phyloP scores from a whole-genome alignment of 83 land plant genomes.

The Picea abies region DNA sequence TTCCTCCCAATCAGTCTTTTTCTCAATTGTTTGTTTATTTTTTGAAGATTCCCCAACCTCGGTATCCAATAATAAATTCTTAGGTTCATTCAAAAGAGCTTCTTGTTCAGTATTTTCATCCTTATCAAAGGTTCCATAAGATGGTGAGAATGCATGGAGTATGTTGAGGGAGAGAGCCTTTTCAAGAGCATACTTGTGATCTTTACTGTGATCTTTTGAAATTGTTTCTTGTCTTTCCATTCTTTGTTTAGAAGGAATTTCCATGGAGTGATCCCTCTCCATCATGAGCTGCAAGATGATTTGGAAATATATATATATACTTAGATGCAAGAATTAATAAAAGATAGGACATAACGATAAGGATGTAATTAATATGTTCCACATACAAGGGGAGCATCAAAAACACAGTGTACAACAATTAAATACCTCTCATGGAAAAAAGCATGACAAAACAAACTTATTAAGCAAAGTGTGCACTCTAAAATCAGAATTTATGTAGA shows the following conservation, averaged over 20 bases:
- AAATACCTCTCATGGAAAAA: too few species aligned
- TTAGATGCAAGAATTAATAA: conserved; percentile 10
- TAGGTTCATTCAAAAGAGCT: background rate
- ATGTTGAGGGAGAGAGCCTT: conserved; percentile 8
- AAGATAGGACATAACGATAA: too few species aligned
- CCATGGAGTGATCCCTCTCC: background rate
- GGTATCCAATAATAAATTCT: background rate
- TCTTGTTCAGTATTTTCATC: background rate
- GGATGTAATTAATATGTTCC: background rate
- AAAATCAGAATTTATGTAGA: too few species aligned
- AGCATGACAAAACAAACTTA: too few species aligned
- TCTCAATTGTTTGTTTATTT: too few species aligned
- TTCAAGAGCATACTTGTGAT: conserved; percentile 15
- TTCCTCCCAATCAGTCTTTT: conserved; percentile 1
- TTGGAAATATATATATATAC: background rate
- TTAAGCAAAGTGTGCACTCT: too few species aligned
- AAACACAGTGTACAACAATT: too few species aligned
- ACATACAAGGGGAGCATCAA: background rate
- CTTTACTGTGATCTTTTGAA: background rate
- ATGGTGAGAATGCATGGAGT: conserved; percentile 5
- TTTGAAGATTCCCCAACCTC: background rate
- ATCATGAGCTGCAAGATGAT: conserved; percentile 11
- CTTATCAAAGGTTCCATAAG: background rate
- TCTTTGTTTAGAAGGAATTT: conserved; percentile 6
- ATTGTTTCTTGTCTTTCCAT: conserved; percentile 13